phyloP scores from a whole-genome alignment of 2,329 filamentous ascomycete species.

The Trichoderma semiorbis region DNA sequence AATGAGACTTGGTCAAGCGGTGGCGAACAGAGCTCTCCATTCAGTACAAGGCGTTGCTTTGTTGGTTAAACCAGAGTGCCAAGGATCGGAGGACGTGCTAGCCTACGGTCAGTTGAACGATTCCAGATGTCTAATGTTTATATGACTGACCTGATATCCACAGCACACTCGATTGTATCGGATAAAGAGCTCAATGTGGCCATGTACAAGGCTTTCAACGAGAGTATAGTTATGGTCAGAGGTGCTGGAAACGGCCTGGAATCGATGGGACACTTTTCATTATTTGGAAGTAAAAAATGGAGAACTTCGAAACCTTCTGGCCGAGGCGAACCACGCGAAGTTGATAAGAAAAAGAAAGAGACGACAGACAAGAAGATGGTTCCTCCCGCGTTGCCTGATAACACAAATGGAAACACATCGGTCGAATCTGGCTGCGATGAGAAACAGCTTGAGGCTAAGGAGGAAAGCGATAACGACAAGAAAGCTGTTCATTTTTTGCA shows the following conservation, averaged over 20 bases:
- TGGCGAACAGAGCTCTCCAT: not conserved
- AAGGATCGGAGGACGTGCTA: not conserved
- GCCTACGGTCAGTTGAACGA: not conserved
- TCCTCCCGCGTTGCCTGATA: not conserved
- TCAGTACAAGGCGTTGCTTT: not conserved
- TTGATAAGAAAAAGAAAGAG: not conserved
- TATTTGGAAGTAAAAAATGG: not conserved
- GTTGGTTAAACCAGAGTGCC: not conserved
- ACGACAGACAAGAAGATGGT: rapidly evolving
- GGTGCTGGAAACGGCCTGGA: not conserved
- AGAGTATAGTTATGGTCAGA: not conserved
- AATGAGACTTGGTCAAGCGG: not conserved
- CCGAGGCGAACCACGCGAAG: not conserved
- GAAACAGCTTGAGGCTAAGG: not conserved
- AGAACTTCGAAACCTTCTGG: not conserved
- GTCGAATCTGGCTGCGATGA: rapidly evolving
- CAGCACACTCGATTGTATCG: not conserved
- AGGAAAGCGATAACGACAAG: not conserved
- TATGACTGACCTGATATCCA: not conserved
- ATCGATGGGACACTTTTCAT: not conserved
- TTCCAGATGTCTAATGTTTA: not conserved
- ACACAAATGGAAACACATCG: not conserved
- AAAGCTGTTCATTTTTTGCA: not conserved
- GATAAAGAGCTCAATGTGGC: not conserved
- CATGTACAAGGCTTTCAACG: constrained; percentile 1